Evolutionary conservation across 2,329 filamentous ascomycete genomes (phyloP), one percentile per base, ranked within the genome.

Genomic region (Plenodomus tracheiphilus): DNA sequence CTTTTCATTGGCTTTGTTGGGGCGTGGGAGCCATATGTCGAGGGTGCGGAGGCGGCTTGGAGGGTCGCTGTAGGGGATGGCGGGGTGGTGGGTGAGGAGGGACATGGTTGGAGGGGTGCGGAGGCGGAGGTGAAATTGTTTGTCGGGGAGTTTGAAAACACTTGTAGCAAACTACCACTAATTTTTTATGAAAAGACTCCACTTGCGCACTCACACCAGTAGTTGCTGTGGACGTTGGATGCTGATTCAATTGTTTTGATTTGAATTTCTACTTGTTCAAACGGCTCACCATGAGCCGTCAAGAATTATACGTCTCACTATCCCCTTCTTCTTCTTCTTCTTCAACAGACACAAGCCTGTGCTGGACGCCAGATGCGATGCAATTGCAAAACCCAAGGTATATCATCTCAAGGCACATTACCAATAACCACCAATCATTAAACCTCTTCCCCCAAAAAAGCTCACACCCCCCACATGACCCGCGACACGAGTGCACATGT

Each of bases 1-100:
- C 28, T 59, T 43, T 4, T 51, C 42, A 15, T 62, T 58, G 0
- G 69, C 67, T 1, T 66, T 59, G 11, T n/a, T n/a, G n/a, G n/a
- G n/a, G n/a, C n/a, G n/a, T n/a, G 74, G 74, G 1, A 78, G 69
- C 64, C 72, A 77, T 28, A 76, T 47, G 46, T 76, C 70, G 9
- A 77, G 61, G 0, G 73, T 77, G 53, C 77, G 75, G 17, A 77
- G 70, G 11, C 43, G 58, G 34, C 62, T 61, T 7, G 59, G 39
- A 6, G 58, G 50, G 28, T 48, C 39, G 32, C 55, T 62, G 58
- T 73, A 73, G 7, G 64, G 61, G 34, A 69, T 43, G 5, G 60
- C 55, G 32, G 52, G 48, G 51, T 57, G 47, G 45, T n/a, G 59
- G 56, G 39, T 40, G 50, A 42, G 54, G 60, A 40, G 53, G 56